Base-by-base conservation (phyloP, 768 basidiomycete species). In the Termitomyces sp. region DNA sequence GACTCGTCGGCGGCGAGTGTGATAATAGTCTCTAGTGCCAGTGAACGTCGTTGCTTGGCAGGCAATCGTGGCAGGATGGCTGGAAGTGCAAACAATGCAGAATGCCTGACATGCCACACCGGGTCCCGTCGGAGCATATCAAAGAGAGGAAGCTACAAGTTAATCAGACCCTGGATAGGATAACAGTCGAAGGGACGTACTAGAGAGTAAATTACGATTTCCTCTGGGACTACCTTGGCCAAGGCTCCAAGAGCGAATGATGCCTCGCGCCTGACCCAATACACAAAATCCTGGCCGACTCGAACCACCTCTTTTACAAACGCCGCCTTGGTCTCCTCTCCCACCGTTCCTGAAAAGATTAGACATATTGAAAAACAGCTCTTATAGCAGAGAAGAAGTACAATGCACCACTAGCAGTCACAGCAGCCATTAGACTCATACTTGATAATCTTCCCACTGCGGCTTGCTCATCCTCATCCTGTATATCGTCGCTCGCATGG, bases 381-480 rank as follows among this genome's bases (percentile, higher is more conserved):
- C n/a, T 44, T 30, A 7, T 20, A 7, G 43, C 14, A 43, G 56
- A 47, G 57, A 56, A 33, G 28, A 62, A 35, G 46, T 51, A 59
- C 58, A 52, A 75, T 80, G 67, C 68, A 90, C 88, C 87, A 60
- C 84, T 85, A 28, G 92, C 90, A 32, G 89, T 83, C 13, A 94
- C 85, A 8, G 92, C 86, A 40, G 94, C 94, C 76, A 96, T 90
- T 52, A 97, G 74, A 67, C 91, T 92, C 93, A 97, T 94, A 65
- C 92, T 92, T 5, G 92, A 90, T 50, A 96, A 76, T 57, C 93
- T 81, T 5, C 95, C 95, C 20, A 93, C 79, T 5, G 89, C 84
- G 14, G 88, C 91, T 67, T 95, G 92, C 62, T 92, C 82, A 52
- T 78, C 77, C 32, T 77, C 22, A 10, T 51, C 77, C 13, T 74